Base-by-base conservation (phyloP, 805 yeast species). In the Naumovozyma dairenensis region DNA sequence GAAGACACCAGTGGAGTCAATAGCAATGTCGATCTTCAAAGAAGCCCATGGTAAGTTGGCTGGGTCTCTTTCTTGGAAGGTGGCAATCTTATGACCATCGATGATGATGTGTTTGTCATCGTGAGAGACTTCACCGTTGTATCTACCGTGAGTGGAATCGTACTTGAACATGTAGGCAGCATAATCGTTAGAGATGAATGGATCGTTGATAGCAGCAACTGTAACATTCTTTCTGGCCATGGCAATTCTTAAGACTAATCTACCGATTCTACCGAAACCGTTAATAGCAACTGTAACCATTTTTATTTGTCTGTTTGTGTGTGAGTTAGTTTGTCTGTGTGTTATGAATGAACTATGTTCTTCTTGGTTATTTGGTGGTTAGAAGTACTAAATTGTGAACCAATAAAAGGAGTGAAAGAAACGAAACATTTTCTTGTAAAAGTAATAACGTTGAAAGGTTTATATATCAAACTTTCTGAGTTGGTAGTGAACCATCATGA, bases 161-260 rank as follows among this genome's bases (percentile, higher is more conserved):
- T 75, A 76, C 66, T 76, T 76, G 74, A 76, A 75, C 78, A 74
- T 72, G 70, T 76, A 76, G 38, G 80, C 72, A 51, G 83, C 81
- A 58, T 76, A 76, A 46, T 74, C 81, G 40, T 74, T 66, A 40
- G 72, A 69, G 59, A 75, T 74, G 66, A 74, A 74, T 32, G 83
- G 83, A 62, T 76, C 80, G 57, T 76, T 76, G 67, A 76, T 59
- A 46, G 80, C 81, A 42, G 75, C 78, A 44, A 76, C 74, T 43
- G 69, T 66, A 54, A 74, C 64, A 46, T 56, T 56, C 45, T 57
- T 53, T 70, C 78, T 72, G 37, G 55, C 28, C 47, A 72, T 60
- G 44, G 78, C 79, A 43, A 74, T 62, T 72, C 81, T 72, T 53
- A 73, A 57, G 43, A 74, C 81, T 51, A 74, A 66, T 67, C 81